Base-by-base conservation (phyloP, 208 protist genomes). In the Crithidia brevicula region DNA sequence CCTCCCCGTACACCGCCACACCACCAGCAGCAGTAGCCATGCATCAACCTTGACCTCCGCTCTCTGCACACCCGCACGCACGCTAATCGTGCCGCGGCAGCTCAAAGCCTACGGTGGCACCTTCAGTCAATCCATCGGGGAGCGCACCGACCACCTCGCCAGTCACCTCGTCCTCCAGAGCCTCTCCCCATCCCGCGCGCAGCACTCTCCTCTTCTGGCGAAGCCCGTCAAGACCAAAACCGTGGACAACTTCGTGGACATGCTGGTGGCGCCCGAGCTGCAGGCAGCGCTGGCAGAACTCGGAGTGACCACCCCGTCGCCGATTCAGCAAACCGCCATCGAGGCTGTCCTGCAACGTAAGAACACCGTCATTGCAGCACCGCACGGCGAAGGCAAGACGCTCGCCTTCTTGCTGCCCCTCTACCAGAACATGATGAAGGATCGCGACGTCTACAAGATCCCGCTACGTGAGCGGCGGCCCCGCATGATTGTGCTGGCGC, bases 371-470 rank as follows among this genome's bases (percentile, higher is more conserved):
- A 72, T 95, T n/a, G 88, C 85, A 3, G 89, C 92, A 8, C 92
- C 89, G 56, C 88, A 92, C 53, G 92, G 92, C 28, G 89, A 86
- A 25, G 92, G 92, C 18, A 97, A 97, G 71, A 94, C 92, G 2
- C 71, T 95, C 23, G 74, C 88, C 11, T 97, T 83, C 54, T 64
- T 97, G 11, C 53, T 95, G 11, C 92, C 92, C 15, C 64, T 97
- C 18, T 95, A 89, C 66, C 83, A 93, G 64, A 92, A 91, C 64
- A 89, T 95, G 86, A 68, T 92, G 71, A 93, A 93, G 73, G 90
- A 95, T 71, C 67, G 88, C 5, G 88, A 94, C 65, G 88, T 96
- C 27, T 91, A 96, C 66, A 83, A 86, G 54, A 92, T 96, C 38
- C 86, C 91, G 7, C 74, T 93, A 59, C 82, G 90, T 23, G 85